These are phyloP conservation scores for Yarrowia osloensis DNA, from an alignment of 805 yeast genomes.

Conservation along the genomic window DNA sequence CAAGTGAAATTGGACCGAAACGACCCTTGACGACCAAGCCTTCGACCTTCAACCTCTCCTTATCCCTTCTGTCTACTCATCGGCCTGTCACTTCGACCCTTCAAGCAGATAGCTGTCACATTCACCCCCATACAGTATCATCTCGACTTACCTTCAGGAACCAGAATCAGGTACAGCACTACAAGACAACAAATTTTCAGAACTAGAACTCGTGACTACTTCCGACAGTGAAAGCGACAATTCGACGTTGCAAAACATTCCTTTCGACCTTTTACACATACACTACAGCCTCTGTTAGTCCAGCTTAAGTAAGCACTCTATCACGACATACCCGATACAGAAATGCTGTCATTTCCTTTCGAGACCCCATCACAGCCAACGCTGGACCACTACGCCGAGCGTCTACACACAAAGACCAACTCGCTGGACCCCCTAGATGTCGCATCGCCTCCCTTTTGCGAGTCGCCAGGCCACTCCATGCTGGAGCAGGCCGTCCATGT, in stretches of 20 bases:
- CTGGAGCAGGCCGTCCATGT: conserved; percentile 25
- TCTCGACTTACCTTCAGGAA: neutral
- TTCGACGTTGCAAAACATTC: neutral
- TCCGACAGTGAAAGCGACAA: neutral
- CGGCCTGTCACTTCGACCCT: neutral
- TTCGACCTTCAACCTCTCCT: neutral
- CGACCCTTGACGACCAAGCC: neutral
- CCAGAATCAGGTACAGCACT: too few relatives aligned
- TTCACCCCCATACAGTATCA: neutral
- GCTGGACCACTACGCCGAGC: conserved; percentile 26
- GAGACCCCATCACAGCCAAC: conserved; percentile 16
- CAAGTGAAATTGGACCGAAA: neutral
- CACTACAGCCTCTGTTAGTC: neutral
- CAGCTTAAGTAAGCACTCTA: neutral
- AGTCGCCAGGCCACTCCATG: neutral
- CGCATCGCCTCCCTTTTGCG: neutral
- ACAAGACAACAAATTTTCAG: too few relatives aligned
- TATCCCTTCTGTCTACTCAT: neutral
- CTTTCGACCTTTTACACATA: neutral
- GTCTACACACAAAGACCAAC: conserved; percentile 8
- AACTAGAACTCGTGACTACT: neutral
- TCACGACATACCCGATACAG: neutral
- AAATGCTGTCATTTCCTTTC: conserved; percentile 14
- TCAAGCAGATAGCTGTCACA: neutral
- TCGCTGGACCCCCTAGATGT: conserved; percentile 17